Evolutionary conservation across 2,329 filamentous ascomycete species (phyloP).

Genomic region (Reticulascus tulasneorum): DNA sequence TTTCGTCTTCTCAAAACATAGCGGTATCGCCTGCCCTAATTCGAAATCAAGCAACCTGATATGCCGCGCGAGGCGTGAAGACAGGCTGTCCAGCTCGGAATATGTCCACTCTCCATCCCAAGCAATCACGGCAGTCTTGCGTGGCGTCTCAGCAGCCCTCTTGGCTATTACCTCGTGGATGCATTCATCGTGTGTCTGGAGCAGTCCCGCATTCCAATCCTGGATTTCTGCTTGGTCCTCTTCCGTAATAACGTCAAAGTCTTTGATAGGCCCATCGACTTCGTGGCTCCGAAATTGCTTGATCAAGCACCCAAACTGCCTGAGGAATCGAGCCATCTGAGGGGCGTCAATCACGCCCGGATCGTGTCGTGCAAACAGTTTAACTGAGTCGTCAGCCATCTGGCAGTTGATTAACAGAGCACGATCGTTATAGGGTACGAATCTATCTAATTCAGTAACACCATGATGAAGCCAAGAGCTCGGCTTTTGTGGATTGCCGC

Average conservation of each 20-base stretch:
- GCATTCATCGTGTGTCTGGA: background rate
- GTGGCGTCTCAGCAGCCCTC: background rate
- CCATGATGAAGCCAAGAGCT: background rate
- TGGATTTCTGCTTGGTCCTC: constrained; percentile 1
- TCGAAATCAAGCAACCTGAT: background rate
- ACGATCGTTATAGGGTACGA: constrained; percentile 2
- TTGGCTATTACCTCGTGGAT: constrained; percentile 3
- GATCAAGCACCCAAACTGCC: constrained; percentile 7
- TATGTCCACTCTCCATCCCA: constrained; percentile 28
- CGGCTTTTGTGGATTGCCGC: background rate
- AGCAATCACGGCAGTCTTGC: constrained; percentile 16
- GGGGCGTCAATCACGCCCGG: background rate
- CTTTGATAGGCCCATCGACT: background rate
- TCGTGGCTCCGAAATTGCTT: background rate
- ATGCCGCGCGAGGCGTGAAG: constrained; percentile 3
- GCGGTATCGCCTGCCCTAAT: background rate
- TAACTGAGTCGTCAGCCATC: constrained; percentile 2
- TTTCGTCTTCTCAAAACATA: constrained; percentile 6
- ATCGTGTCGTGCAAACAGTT: constrained; percentile 3
- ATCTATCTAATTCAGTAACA: background rate
- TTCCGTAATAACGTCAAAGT: constrained; percentile 1
- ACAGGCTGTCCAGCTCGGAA: constrained; percentile 15
- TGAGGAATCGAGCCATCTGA: constrained; percentile 5
- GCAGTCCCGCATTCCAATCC: background rate
- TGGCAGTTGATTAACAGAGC: constrained; percentile 7